phyloP scores from a whole-genome alignment of 768 basidiomycete species.

The Dioszegia aurantiaca region DNA sequence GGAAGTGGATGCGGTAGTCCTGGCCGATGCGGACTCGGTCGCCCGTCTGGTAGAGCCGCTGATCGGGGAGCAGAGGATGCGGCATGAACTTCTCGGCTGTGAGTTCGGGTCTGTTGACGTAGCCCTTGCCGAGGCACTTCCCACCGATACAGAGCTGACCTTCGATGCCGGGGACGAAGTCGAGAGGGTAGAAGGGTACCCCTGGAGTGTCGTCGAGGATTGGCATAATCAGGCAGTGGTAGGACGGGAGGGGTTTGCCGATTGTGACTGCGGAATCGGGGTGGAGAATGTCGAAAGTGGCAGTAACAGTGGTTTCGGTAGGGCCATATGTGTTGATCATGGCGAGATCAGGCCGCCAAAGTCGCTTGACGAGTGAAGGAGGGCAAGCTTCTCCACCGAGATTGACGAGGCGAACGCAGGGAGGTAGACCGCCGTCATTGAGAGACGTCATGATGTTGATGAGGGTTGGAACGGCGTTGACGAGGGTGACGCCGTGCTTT shows the following conservation, averaged over 20 bases:
- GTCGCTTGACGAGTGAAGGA: slow-evolving; percentile 4
- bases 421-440: neutral
- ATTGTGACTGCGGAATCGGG: neutral
- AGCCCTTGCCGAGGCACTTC: slow-evolving; percentile 1
- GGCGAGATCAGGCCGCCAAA: neutral
- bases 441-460: slow-evolving; percentile 9
- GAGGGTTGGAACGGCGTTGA: slow-evolving; percentile 8
- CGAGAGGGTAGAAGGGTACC: neutral
- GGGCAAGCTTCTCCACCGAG: slow-evolving; percentile 11
- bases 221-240: neutral
- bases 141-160: slow-evolving; percentile 9
- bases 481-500: neutral
- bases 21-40: slow-evolving; percentile 4
- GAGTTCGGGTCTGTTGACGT: slow-evolving; percentile 3
- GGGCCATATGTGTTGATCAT: slow-evolving; percentile 8
- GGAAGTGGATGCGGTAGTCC: slow-evolving; percentile 1
- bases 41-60: slow-evolving; percentile 1
- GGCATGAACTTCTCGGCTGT: slow-evolving; percentile 1
- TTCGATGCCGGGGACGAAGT: neutral
- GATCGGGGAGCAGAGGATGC: neutral
- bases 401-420: slow-evolving; percentile 2
- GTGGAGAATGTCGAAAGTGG: slow-evolving; percentile 1
- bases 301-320: slow-evolving; percentile 6
- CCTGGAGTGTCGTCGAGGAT: too few species aligned
- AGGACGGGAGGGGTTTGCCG: slow-evolving; percentile 1